These are phyloP conservation scores for Diddensiella santjacobensis DNA, from an alignment of 805 yeast species.

Conservation along the genomic window DNA sequence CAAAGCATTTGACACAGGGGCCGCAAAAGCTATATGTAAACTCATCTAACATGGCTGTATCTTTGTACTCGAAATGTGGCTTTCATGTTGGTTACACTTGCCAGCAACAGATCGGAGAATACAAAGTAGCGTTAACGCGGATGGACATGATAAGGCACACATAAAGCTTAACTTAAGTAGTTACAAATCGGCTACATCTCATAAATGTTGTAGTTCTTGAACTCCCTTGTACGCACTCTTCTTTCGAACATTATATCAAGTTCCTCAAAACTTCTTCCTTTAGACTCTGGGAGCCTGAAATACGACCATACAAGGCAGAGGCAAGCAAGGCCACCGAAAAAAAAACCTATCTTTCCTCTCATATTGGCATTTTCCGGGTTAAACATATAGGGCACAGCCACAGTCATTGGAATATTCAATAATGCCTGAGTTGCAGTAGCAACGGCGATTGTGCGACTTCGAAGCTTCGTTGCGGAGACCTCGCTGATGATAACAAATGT, in stretches of 20 bases:
- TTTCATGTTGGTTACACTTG: background rate
- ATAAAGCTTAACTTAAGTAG: background rate
- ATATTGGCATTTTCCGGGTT: constrained; percentile 44
- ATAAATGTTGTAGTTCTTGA: constrained; percentile 5
- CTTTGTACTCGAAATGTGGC: background rate
- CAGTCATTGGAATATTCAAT: constrained; percentile 18
- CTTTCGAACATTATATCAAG: constrained; percentile 48
- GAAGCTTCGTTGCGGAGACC: constrained; percentile 39
- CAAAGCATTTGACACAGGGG: background rate
- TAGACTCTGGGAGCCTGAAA: constrained; percentile 57
- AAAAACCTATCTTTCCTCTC: constrained; percentile 47
- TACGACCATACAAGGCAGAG: constrained; percentile 40
- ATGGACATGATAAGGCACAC: background rate
- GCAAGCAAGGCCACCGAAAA: constrained; percentile 40
- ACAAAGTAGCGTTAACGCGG: background rate
- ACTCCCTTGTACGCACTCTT: constrained; percentile 13
- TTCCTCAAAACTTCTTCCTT: constrained; percentile 55
- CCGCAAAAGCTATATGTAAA: background rate
- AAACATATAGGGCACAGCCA: constrained; percentile 44
- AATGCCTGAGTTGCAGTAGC: constrained; percentile 34
- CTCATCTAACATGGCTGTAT: background rate
- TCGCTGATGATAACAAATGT: constrained; percentile 41
- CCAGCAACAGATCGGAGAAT: background rate
- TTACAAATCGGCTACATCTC: background rate
- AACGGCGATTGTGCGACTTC: constrained; percentile 34